phyloP scores from a whole-genome alignment of 768 basidiomycete species.

The Lactifluus hygrophoroides region DNA sequence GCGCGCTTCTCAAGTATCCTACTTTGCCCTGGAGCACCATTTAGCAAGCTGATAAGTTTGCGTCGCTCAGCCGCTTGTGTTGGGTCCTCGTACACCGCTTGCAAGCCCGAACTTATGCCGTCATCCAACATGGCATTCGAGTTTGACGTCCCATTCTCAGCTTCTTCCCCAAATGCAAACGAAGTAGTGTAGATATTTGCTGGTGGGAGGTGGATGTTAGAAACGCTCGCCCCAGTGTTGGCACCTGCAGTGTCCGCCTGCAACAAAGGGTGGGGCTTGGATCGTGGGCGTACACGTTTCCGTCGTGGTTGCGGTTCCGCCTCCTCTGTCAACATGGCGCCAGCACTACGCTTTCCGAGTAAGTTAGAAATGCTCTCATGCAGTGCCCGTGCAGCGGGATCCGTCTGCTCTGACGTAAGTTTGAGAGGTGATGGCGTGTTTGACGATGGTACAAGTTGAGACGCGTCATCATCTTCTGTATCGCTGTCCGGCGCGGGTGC shows the following conservation, averaged over 20 bases:
- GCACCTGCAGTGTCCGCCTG: slow-evolving; percentile 27
- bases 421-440: slow-evolving; percentile 26
- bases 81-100: slow-evolving; percentile 20
- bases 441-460: slow-evolving; percentile 3
- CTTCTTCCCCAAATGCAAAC: slow-evolving; percentile 16
- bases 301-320: slow-evolving; percentile 22
- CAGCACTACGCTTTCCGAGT: slow-evolving; percentile 51
- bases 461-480: slow-evolving; percentile 22
- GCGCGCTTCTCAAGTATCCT: slow-evolving; percentile 3
- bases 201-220: not conserved
- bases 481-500: slow-evolving; percentile 24
- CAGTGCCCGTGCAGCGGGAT: slow-evolving; percentile 42
- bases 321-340: slow-evolving; percentile 27
- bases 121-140: not conserved
- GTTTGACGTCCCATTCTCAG: slow-evolving; percentile 1
- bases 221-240: not conserved
- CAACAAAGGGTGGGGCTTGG: slow-evolving; percentile 34
- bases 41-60: slow-evolving; percentile 17
- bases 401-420: slow-evolving; percentile 33
- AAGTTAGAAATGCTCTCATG: slow-evolving; percentile 62
- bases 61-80: slow-evolving; percentile 17
- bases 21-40: slow-evolving; percentile 13
- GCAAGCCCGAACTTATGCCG: slow-evolving; percentile 11
- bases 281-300: slow-evolving; percentile 33
- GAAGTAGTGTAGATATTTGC: slow-evolving; percentile 2